These are phyloP conservation scores for Ploettnerulaceae sp. DNA, from an alignment of 2,329 filamentous ascomycete species.

Conservation along the genomic window DNA sequence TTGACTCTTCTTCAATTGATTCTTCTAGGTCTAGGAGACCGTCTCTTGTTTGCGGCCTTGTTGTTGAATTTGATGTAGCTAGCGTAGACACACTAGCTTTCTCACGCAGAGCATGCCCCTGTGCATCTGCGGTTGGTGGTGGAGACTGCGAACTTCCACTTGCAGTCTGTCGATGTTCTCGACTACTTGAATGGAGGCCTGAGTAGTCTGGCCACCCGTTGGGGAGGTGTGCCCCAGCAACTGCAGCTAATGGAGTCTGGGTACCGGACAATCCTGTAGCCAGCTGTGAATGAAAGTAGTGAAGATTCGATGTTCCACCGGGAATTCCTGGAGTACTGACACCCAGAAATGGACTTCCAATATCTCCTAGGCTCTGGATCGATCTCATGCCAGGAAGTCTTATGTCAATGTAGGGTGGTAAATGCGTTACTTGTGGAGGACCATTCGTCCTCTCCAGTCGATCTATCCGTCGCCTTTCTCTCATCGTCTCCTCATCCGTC, in stretches of 20 bases:
- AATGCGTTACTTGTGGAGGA: slow-evolving; percentile 18
- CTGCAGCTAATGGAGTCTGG: slow-evolving; percentile 73
- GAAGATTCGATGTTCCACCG: slow-evolving; percentile 70
- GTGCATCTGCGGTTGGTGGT: slow-evolving; percentile 37
- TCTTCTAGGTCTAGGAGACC: slow-evolving; percentile 33
- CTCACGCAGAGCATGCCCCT: slow-evolving; percentile 42
- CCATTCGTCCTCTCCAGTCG: slow-evolving; percentile 34
- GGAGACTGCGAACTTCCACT: slow-evolving; percentile 32
- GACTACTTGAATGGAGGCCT: slow-evolving; percentile 19
- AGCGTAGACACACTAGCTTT: slow-evolving; percentile 60
- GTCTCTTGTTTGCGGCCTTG: slow-evolving; percentile 55
- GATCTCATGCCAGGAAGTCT: slow-evolving; percentile 33
- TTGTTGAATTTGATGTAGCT: slow-evolving; percentile 49
- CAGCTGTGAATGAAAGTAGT: slow-evolving; percentile 78
- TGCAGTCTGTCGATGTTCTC: slow-evolving; percentile 28
- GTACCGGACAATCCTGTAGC: slow-evolving; percentile 67
- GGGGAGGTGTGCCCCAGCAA: slow-evolving; percentile 64
- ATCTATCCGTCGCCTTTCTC: slow-evolving; percentile 35
- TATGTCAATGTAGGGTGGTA: slow-evolving; percentile 40
- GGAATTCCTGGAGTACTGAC: slow-evolving; percentile 59
- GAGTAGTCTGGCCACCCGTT: slow-evolving; percentile 42
- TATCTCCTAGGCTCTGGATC: slow-evolving; percentile 36
- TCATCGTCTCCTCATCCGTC: slow-evolving; percentile 26
- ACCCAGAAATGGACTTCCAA: slow-evolving; percentile 53
- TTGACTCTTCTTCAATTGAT: slow-evolving; percentile 30